Evolutionary conservation across 371 early-diverging fungal genomes (phyloP).

Genomic region (Polyrhizophydium stewartii): DNA sequence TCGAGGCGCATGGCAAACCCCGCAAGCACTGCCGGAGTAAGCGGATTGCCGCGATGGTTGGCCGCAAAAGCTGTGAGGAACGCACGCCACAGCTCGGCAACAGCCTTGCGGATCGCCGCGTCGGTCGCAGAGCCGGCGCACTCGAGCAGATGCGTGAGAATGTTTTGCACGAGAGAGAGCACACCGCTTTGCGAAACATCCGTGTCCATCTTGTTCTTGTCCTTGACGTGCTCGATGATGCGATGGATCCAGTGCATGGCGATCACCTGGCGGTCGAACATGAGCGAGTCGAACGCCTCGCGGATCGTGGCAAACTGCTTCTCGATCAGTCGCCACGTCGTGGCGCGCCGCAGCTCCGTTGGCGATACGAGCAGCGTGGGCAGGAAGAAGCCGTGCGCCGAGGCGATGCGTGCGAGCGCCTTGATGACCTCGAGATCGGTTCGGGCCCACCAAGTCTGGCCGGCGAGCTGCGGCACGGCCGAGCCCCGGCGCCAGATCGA

Average conservation of each 20-base stretch:
- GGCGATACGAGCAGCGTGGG: background rate
- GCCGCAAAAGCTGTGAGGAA: background rate
- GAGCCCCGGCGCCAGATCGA: background rate
- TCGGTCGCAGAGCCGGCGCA: background rate
- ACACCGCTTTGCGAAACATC: background rate
- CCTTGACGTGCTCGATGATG: background rate
- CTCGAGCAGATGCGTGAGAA: background rate
- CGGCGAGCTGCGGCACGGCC: background rate
- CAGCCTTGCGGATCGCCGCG: background rate
- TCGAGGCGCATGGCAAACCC: background rate
- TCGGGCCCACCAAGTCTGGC: background rate
- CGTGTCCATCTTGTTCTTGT: slow-evolving; percentile 1
- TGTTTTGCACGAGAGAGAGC: background rate
- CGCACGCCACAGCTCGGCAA: background rate
- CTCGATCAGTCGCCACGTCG: background rate
- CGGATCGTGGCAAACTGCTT: background rate
- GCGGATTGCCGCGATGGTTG: background rate
- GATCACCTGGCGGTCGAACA: background rate
- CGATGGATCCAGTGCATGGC: background rate
- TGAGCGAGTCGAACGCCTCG: background rate
- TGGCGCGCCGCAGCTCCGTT: background rate
- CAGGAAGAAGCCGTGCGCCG: background rate
- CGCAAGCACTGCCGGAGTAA: background rate
- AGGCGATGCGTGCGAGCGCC: background rate
- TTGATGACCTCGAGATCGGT: background rate